phyloP scores from a whole-genome alignment of 495 filamentous ascomycete species.

The Podospora tetraspora region DNA sequence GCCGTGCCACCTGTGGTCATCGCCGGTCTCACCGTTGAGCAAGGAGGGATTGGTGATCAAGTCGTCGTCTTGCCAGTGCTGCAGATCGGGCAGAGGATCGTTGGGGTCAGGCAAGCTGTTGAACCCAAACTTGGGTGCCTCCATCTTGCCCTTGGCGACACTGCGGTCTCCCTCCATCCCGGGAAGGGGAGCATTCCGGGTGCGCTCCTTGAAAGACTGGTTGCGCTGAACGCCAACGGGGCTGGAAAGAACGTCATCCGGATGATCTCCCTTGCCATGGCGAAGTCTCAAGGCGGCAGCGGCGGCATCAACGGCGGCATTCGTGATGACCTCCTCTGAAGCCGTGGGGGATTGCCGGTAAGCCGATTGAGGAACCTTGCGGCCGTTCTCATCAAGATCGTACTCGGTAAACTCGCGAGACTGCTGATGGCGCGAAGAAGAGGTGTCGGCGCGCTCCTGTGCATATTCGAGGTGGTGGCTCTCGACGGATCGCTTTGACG shows the following conservation, averaged over 20 bases:
- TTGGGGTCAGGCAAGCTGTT: constrained; percentile 57
- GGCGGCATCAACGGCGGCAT: constrained; percentile 46
- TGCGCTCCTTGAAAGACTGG: constrained; percentile 53
- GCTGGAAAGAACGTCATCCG: constrained; percentile 24
- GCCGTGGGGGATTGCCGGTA: constrained; percentile 43
- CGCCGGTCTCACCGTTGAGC: constrained; percentile 30
- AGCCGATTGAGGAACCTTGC: constrained; percentile 41
- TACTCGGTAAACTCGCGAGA: constrained; percentile 38
- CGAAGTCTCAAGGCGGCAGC: constrained; percentile 41
- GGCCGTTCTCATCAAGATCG: constrained; percentile 50
- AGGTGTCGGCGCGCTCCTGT: constrained; percentile 26
- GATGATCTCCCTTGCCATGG: constrained; percentile 33
- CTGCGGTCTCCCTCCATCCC: constrained; percentile 72
- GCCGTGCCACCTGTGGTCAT: constrained; percentile 34
- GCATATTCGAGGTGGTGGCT: constrained; percentile 28
- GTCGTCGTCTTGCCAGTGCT: constrained; percentile 56
- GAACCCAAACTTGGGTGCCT: constrained; percentile 52
- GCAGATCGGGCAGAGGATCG: constrained; percentile 65
- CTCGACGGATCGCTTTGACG: constrained; percentile 33
- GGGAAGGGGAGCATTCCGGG: constrained; percentile 42
- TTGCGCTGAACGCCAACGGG: constrained; percentile 41
- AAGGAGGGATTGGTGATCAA: constrained; percentile 37
- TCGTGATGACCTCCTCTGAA: constrained; percentile 49
- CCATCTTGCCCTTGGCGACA: constrained; percentile 56
- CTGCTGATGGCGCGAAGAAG: constrained; percentile 28